Evolutionary conservation across 768 basidiomycete genomes (phyloP), one percentile per base, ranked within the genome.

Genomic region (Boletus edulis): DNA sequence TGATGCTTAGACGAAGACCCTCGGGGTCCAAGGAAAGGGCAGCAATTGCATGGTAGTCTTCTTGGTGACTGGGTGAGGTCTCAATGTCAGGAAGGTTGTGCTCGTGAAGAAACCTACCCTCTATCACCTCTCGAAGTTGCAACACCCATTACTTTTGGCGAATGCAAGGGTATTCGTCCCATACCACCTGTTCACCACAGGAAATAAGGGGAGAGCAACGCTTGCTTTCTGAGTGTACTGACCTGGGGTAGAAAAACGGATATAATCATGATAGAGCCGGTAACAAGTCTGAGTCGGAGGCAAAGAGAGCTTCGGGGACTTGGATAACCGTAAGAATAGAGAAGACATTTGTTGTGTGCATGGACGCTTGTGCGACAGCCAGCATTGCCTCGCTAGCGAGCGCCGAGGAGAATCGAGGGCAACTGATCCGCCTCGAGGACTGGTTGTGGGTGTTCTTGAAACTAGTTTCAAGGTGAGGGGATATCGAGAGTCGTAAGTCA

Each of bases 1-100:
- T 83, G 40, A 92, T 73, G 54, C 80, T 85, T 27, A 77, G 58
- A 41, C 77, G 78, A 20, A 96, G 78, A 69, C 95, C 94, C 51
- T 83, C 80, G 11, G 90, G 85, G 55, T 89, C 78, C 29, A 96
- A 66, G 18, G 87, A 86, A 22, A 97, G 78, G 1, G 89, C 82
- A 8, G 85, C 82, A 65, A 88, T 89, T 14, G 86, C 77, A 65
- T 89, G 82, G 58, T 89, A 91, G 64, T 97, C 94, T 73, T 96
- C 94, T 69, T 96, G 94, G 58, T 95, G 85, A 57, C 93, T 95
- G 62, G 13, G 47, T 34, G 49, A 53, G 51, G 51, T 55, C 40
- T 68, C 41, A 59, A 46, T 42, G 41, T 24, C 22, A 29, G 22
- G 29, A 6, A 39, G 12, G 27, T n/a, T 15, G 32, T 11, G 37